phyloP scores from a whole-genome alignment of 2,329 filamentous ascomycete genomes.

The Ramularia collo-cygni region DNA sequence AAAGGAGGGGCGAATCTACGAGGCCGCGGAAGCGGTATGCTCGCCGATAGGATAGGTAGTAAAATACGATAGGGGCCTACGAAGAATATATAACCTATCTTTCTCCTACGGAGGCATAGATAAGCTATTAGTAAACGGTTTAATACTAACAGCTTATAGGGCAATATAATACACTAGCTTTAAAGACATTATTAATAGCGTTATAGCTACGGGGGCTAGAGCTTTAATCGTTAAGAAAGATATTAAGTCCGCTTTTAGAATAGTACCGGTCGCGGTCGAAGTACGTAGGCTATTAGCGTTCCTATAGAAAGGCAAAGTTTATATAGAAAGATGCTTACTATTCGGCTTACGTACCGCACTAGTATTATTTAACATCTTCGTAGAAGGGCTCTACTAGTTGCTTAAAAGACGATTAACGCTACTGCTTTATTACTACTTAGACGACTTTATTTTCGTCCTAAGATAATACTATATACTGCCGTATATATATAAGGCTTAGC shows the following conservation, averaged over 20 bases:
- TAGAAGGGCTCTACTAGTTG: conserved; percentile 1
- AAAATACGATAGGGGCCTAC: neutral
- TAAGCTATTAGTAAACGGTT: neutral
- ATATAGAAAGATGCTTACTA: conserved; percentile 1
- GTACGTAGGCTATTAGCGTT: neutral
- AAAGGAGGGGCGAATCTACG: neutral
- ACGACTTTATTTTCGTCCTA: conserved; percentile 4
- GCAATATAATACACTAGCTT: neutral
- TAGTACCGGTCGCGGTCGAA: neutral
- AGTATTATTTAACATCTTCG: conserved; percentile 2
- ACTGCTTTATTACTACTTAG: conserved; percentile 1
- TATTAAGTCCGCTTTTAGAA: neutral
- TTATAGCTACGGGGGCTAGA: neutral
- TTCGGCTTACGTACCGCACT: conserved; percentile 1
- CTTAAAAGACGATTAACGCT: neutral
- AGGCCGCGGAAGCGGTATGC: neutral
- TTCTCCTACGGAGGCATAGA: neutral
- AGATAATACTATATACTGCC: neutral
- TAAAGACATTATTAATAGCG: neutral
- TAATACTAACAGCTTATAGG: neutral
- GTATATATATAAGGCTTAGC: neutral
- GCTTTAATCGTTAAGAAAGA: neutral
- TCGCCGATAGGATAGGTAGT: neutral
- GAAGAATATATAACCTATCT: neutral
- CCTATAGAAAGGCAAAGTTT: neutral